Conservation (phyloP, 2,329 filamentous ascomycete species). For the Didymella arachidicola region DNA sequence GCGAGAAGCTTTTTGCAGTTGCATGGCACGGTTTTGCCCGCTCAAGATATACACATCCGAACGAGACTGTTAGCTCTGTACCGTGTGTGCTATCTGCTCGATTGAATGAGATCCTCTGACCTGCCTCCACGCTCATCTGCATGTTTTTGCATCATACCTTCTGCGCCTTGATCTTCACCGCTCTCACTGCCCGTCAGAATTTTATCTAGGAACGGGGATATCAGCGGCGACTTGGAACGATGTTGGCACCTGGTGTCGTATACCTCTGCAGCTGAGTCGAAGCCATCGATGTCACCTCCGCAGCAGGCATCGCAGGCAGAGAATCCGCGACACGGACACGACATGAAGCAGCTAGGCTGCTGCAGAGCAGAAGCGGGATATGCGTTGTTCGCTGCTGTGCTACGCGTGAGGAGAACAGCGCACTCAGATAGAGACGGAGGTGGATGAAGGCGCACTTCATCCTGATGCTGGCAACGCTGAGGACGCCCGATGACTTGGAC, state of each 20-base stretch:
- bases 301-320: not conserved
- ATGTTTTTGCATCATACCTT: not conserved
- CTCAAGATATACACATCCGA: not conserved
- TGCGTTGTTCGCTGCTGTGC: conserved; percentile 1
- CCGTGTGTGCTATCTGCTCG: not conserved
- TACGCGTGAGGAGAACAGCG: conserved; percentile 7
- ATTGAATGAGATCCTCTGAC: not conserved
- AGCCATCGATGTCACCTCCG: conserved; percentile 6
- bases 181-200: not conserved
- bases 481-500: not conserved
- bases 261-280: conserved; percentile 1
- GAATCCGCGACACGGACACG: conserved; percentile 1
- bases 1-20: not conserved
- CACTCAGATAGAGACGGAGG: not conserved
- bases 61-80: not conserved
- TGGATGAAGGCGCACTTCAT: conserved; percentile 6
- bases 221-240: conserved; percentile 11
- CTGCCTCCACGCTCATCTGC: not conserved
- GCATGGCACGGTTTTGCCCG: not conserved
- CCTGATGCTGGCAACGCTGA: not conserved
- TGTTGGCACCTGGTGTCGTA: conserved; percentile 3
- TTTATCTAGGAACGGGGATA: not conserved
- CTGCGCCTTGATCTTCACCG: not conserved
- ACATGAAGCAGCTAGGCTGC: conserved; percentile 1
- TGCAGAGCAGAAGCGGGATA: not conserved